Conservation (phyloP, 169 alveolate species). For the Plasmodium billcollinsi region DNA sequence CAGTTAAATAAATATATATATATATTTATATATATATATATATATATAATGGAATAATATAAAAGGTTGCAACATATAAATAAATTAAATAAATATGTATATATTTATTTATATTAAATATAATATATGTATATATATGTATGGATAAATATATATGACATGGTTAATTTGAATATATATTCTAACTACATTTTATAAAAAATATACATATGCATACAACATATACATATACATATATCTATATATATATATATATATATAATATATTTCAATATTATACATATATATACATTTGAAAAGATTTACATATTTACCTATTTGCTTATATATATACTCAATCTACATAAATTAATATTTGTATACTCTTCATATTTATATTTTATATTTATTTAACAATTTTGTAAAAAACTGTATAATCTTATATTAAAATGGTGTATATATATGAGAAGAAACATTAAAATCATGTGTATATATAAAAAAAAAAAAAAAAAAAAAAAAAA, state of each 20-base stretch:
- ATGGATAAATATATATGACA: too few species aligned
- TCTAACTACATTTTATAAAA: too few species aligned
- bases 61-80: too few species aligned
- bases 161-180: too few species aligned
- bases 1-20: too few species aligned
- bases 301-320: neutral
- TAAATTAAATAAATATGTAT: too few species aligned
- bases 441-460: constrained; percentile 10
- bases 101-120: neutral
- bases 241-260: neutral
- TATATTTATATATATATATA: too few species aligned
- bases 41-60: too few species aligned
- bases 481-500: too few species aligned
- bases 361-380: neutral
- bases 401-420: constrained; percentile 14
- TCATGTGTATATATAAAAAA: neutral
- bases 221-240: too few species aligned
- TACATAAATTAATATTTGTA: neutral
- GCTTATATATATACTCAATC: neutral
- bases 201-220: too few species aligned
- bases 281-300: neutral
- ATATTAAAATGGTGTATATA: constrained; percentile 26
- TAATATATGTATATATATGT: neutral
- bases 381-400: constrained; percentile 31
- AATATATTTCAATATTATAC: neutral